Conservation (phyloP, 352 stramenopile genomes). For the Pythium rhizo-oryzae region DNA sequence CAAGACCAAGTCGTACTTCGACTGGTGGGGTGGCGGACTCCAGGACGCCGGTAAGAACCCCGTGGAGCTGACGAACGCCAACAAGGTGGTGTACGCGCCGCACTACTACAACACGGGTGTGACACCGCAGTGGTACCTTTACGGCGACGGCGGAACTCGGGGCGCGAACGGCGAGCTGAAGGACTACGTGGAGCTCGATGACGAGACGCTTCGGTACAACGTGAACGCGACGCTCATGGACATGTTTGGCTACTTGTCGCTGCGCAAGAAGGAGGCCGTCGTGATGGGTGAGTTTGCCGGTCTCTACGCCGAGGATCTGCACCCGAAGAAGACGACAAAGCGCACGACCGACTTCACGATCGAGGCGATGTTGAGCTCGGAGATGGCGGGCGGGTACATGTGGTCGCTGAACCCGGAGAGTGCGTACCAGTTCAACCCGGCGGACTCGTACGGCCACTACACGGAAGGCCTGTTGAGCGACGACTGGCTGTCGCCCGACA, state of each 20-base stretch:
- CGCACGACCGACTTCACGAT: slow-evolving; percentile 74
- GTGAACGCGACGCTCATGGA: slow-evolving; percentile 63
- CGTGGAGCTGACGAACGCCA: slow-evolving; percentile 49
- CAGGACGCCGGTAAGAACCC: slow-evolving; percentile 49
- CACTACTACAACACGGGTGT: slow-evolving; percentile 84
- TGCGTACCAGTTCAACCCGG: slow-evolving; percentile 76
- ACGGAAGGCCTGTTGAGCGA: slow-evolving; percentile 66
- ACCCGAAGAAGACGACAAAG: slow-evolving; percentile 70
- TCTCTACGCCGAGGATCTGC: slow-evolving; percentile 64
- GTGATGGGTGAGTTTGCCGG: slow-evolving; percentile 77
- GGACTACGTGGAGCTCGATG: slow-evolving; percentile 56
- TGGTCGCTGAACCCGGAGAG: slow-evolving; percentile 83
- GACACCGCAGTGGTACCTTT: slow-evolving; percentile 71
- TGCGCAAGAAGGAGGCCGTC: slow-evolving; percentile 47
- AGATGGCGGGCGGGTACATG: slow-evolving; percentile 74
- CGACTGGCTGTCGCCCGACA: slow-evolving; percentile 75
- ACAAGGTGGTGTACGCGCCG: slow-evolving; percentile 82
- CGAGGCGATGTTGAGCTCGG: slow-evolving; percentile 42
- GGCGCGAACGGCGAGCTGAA: slow-evolving; percentile 15
- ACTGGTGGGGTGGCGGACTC: slow-evolving; percentile 79
- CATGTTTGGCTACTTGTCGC: slow-evolving; percentile 71
- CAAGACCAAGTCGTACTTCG: slow-evolving; percentile 57
- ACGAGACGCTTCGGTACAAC: slow-evolving; percentile 48
- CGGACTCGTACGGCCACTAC: slow-evolving; percentile 49
- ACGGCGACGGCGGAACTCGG: slow-evolving; percentile 43